phyloP scores from a whole-genome alignment of 108 stramenopile genomes.

The Mediolabrus comicus region DNA sequence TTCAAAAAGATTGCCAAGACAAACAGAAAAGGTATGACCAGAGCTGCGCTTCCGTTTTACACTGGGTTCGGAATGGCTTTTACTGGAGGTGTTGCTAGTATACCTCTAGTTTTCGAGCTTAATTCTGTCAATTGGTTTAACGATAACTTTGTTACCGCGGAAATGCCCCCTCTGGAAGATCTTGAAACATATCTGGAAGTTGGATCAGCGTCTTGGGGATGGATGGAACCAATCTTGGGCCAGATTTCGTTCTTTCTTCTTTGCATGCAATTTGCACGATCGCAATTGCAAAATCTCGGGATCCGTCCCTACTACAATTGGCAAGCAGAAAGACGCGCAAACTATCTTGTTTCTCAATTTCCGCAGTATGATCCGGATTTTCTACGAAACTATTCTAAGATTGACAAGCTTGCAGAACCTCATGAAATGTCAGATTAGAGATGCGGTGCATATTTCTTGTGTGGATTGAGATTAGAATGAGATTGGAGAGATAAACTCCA shows the following conservation, averaged over 20 bases:
- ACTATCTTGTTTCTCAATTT: constrained; percentile 12
- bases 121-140: constrained; percentile 80
- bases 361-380: constrained; percentile 49
- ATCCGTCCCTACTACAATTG: constrained; percentile 69
- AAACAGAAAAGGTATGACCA: constrained; percentile 57
- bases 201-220: constrained; percentile 79
- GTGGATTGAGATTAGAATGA: no score
- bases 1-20: constrained; percentile 32
- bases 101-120: constrained; percentile 80
- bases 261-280: constrained; percentile 71
- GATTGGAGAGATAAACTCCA: no score
- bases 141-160: constrained; percentile 74
- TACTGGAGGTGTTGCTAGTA: constrained; percentile 45
- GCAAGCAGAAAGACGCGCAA: constrained; percentile 31
- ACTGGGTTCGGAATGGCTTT: constrained; percentile 60
- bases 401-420: constrained; percentile 16
- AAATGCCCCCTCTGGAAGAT: constrained; percentile 75
- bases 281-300: constrained; percentile 83
- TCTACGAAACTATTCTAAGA: constrained; percentile 31
- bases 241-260: constrained; percentile 78
- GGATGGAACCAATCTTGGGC: constrained; percentile 90
- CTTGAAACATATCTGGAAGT: constrained; percentile 83
- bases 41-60: constrained; percentile 65
- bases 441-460: no score
- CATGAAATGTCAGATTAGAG: constrained; percentile 9